These are phyloP conservation scores for Cryptosporidium muris DNA, from an alignment of 169 alveolate species.

Conservation along the genomic window DNA sequence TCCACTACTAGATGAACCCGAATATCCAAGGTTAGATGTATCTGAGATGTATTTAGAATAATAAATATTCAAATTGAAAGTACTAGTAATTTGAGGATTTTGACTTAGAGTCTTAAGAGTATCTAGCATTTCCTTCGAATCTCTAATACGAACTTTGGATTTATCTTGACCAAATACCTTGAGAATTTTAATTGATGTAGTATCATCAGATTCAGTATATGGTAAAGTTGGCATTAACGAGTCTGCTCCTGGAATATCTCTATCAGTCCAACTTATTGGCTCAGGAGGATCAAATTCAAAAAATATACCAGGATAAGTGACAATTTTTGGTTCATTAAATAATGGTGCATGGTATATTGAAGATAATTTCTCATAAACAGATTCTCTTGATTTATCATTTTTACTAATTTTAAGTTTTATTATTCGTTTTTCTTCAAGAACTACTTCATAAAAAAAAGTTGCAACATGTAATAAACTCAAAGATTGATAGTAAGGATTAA, in stretches of 20 bases:
- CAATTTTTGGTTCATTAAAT: slow-evolving; percentile 26
- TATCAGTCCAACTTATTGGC: slow-evolving; percentile 46
- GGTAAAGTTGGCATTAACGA: slow-evolving; percentile 23
- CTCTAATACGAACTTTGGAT: slow-evolving; percentile 27
- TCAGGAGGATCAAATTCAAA: slow-evolving; percentile 50
- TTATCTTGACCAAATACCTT: slow-evolving; percentile 33
- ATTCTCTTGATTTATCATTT: slow-evolving; percentile 6
- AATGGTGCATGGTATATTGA: slow-evolving; percentile 67
- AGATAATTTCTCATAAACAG: slow-evolving; percentile 1
- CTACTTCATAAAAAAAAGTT: slow-evolving; percentile 38
- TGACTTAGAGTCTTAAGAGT: not conserved
- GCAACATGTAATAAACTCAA: slow-evolving; percentile 34
- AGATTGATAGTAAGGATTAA: slow-evolving; percentile 5
- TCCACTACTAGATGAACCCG: too few relatives aligned
- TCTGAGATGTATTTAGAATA: too few relatives aligned
- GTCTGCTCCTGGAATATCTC: not conserved
- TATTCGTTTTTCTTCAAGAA: slow-evolving; percentile 55
- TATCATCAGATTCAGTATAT: not conserved
- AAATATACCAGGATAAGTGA: slow-evolving; percentile 50
- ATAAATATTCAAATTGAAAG: too few relatives aligned
- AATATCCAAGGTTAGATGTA: too few relatives aligned
- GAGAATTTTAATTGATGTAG: not conserved
- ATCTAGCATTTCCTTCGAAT: not conserved
- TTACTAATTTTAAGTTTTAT: slow-evolving; percentile 11
- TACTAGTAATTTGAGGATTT: too few relatives aligned